A percentile compares a stretch with the other conserved stretches of the same genome.
phyloP scores from a whole-genome alignment of 2,329 filamentous ascomycete genomes.

The Alternaria sp. region DNA sequence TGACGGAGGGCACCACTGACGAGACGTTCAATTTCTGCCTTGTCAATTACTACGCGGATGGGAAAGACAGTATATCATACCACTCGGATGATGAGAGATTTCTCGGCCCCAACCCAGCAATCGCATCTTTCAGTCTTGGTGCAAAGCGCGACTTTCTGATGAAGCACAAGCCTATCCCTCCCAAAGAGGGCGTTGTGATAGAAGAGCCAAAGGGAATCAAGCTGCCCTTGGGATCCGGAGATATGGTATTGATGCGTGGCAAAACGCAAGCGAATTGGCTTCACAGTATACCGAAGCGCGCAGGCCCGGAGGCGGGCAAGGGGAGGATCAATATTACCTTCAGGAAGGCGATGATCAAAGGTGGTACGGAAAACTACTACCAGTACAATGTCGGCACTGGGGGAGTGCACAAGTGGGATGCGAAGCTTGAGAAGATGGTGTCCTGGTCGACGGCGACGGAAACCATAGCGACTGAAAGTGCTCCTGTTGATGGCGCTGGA shows the following conservation, averaged over 20 bases:
- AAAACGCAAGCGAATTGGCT: constrained; percentile 77
- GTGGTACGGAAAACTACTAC: constrained; percentile 84
- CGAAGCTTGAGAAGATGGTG: constrained; percentile 61
- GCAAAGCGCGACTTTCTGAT: constrained; percentile 78
- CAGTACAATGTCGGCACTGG: constrained; percentile 81
- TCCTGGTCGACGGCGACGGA: constrained; percentile 38
- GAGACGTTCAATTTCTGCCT: constrained; percentile 79
- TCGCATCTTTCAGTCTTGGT: constrained; percentile 79
- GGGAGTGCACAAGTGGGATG: constrained; percentile 74
- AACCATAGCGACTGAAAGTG: not conserved
- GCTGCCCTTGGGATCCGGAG: constrained; percentile 69
- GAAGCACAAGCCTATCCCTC: constrained; percentile 74
- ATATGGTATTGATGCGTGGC: constrained; percentile 83
- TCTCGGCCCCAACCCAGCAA: constrained; percentile 72
- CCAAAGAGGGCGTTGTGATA: constrained; percentile 40
- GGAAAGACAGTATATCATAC: constrained; percentile 79
- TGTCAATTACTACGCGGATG: constrained; percentile 84
- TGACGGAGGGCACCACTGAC: constrained; percentile 72
- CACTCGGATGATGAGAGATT: constrained; percentile 85
- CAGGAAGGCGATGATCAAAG: constrained; percentile 73
- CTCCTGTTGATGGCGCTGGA: not conserved
- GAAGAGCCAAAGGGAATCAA: constrained; percentile 58
- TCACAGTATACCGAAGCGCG: constrained; percentile 80
- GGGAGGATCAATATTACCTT: constrained; percentile 81
- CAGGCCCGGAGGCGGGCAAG: constrained; percentile 67